Conservation (phyloP, 2,329 filamentous ascomycete genomes). For the Pseudofabraea citricarpa region DNA sequence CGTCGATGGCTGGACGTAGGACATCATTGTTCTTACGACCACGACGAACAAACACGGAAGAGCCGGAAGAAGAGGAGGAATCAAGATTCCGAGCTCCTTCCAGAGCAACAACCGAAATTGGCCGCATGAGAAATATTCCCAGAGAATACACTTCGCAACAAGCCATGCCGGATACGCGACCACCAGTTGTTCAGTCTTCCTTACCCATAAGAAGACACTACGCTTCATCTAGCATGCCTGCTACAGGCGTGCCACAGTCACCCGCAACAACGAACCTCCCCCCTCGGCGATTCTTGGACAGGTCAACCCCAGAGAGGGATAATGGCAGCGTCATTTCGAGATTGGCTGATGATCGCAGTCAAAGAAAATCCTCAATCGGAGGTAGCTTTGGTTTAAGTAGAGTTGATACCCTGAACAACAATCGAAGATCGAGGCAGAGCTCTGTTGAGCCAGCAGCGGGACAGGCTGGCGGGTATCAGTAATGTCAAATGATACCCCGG, state of each 20-base stretch:
- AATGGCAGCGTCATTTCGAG: conserved; percentile 19
- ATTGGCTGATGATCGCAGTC: conserved; percentile 20
- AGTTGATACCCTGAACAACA: too few relatives aligned
- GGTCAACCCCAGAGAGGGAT: conserved; percentile 24
- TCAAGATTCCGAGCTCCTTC: conserved; percentile 51
- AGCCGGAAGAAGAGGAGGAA: conserved; percentile 38
- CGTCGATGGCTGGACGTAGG: conserved; percentile 48
- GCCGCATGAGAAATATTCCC: conserved; percentile 29
- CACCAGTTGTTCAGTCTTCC: conserved; percentile 34
- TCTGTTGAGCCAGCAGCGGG: neutral
- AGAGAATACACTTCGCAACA: conserved; percentile 37
- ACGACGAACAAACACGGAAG: conserved; percentile 25
- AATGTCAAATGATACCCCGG: too few relatives aligned
- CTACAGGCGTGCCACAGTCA: conserved; percentile 9
- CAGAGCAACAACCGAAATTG: conserved; percentile 52
- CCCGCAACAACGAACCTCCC: conserved; percentile 14
- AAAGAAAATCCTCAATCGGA: conserved; percentile 22
- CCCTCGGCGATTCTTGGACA: conserved; percentile 22
- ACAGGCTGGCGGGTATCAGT: neutral
- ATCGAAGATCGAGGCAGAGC: neutral
- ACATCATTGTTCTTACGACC: conserved; percentile 47
- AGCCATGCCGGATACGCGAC: conserved; percentile 30
- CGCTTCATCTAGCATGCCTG: conserved; percentile 40
- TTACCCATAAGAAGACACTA: conserved; percentile 50
- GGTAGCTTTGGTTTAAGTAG: conserved; percentile 9